Evolutionary conservation across 2,329 filamentous ascomycete genomes (phyloP), one percentile per base, ranked within the genome.

Genomic region (Echinosphaeria canescens): DNA sequence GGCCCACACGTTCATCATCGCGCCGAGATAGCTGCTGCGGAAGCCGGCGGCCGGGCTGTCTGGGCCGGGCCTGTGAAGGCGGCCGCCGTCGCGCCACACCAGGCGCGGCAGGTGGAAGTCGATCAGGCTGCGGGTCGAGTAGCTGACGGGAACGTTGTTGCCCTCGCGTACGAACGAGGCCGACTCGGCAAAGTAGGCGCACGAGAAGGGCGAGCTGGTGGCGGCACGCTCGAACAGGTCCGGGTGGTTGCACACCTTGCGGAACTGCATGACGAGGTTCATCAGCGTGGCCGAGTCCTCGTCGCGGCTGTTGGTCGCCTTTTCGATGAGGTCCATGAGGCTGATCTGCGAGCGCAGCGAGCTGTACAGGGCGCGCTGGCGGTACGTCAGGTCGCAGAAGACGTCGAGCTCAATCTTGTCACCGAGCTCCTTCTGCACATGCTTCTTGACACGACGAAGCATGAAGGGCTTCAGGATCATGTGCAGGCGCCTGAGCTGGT

Each of bases 381-480:
- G 75, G 49, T 95, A 95, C 0, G 88, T 95, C 34, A 98, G 67
- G 39, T 98, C 75, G 48, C 88, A 98, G 64, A 85, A 95, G 31
- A 98, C 68, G 41, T 98, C 88, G 33, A 81, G 59, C 49, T 98
- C 88, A 31, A 95, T 90, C 69, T 98, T 98, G 65, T 98, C 88
- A 25, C 88, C 88, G 26, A 98, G 69, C 48, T 98, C 88, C 50
- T 95, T 93, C 48, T 98, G 88, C 26, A 98, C 88, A 47, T 98
- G 85, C 56, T 95, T 95, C 70, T 98, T 98, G 51, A 98, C 81
- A 67, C 88, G 85, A 40, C 88, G 80, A 47, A 98, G 68, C 88
- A 98, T 98, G 59, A 98, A 98, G 0, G 88, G 88, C 54, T 98
- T 95, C 37, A 98, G 54, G 38, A 98, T 98, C 84, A 95, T 92